These are phyloP conservation scores for Saccharomycopsis javanensis DNA, from an alignment of 805 yeast species.

Conservation along the genomic window DNA sequence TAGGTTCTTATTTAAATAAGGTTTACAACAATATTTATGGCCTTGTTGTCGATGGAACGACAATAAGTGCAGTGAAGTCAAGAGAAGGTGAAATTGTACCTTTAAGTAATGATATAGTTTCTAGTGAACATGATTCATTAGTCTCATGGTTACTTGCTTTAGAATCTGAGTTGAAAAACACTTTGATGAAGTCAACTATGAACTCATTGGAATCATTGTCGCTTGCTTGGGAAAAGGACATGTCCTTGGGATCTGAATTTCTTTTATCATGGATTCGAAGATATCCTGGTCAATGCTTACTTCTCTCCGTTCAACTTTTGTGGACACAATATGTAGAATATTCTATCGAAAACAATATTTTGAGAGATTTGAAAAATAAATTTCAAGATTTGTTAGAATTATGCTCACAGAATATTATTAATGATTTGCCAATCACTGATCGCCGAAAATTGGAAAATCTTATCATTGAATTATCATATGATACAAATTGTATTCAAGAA, in stretches of 20 bases:
- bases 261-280: constrained; percentile 29
- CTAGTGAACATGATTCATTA: constrained; percentile 33
- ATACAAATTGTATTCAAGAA: constrained; percentile 31
- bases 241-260: constrained; percentile 8
- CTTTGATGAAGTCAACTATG: constrained; percentile 38
- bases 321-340: constrained; percentile 43
- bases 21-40: constrained; percentile 59
- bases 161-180: constrained; percentile 41
- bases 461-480: constrained; percentile 61
- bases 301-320: constrained; percentile 44
- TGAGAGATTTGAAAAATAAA: neutral
- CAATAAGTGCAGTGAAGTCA: constrained; percentile 45
- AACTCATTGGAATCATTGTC: constrained; percentile 17
- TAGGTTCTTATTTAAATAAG: constrained; percentile 54
- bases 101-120: constrained; percentile 35
- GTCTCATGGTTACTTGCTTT: constrained; percentile 55
- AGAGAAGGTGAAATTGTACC: constrained; percentile 51
- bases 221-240: constrained; percentile 10
- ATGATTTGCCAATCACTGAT: constrained; percentile 23
- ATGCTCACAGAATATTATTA: constrained; percentile 28
- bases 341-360: neutral
- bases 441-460: constrained; percentile 46
- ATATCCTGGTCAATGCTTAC: constrained; percentile 47
- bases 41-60: constrained; percentile 29
- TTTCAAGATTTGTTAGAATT: constrained; percentile 19